Conservation (phyloP, 2,329 filamentous ascomycete genomes). For the Pseudocercospora fijiensis region DNA sequence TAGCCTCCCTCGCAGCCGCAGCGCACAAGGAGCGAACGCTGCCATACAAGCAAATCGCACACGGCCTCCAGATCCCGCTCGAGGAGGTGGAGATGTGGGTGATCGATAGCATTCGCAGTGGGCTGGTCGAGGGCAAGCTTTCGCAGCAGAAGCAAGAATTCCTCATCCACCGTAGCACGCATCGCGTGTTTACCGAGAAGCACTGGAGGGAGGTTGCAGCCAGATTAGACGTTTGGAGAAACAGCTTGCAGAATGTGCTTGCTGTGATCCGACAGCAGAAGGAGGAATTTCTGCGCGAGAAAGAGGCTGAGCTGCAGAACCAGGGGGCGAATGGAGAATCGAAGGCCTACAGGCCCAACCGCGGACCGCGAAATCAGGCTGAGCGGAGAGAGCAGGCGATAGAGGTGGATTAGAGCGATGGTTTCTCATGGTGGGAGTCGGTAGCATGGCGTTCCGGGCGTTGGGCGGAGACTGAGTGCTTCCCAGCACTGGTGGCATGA, state of each 20-base stretch:
- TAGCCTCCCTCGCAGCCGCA: constrained; percentile 82
- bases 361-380: constrained; percentile 29
- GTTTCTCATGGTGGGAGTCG: constrained; percentile 7
- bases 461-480: constrained; percentile 11
- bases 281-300: constrained; percentile 71
- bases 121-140: constrained; percentile 93
- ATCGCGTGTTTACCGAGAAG: constrained; percentile 95
- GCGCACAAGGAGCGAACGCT: constrained; percentile 77
- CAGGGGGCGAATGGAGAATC: constrained; percentile 17
- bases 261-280: constrained; percentile 77
- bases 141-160: constrained; percentile 91
- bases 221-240: constrained; percentile 86
- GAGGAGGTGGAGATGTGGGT: constrained; percentile 97
- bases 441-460: constrained; percentile 20
- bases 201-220: constrained; percentile 96
- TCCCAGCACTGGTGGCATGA: neutral
- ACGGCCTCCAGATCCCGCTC: constrained; percentile 75
- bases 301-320: constrained; percentile 55
- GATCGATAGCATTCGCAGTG: constrained; percentile 94
- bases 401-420: constrained; percentile 31
- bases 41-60: constrained; percentile 80
- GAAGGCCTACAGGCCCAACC: constrained; percentile 31
- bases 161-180: constrained; percentile 91
- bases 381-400: constrained; percentile 24
- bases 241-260: constrained; percentile 75